Conservation (phyloP, 352 stramenopile species). For the Globisporangium apiculatum region DNA sequence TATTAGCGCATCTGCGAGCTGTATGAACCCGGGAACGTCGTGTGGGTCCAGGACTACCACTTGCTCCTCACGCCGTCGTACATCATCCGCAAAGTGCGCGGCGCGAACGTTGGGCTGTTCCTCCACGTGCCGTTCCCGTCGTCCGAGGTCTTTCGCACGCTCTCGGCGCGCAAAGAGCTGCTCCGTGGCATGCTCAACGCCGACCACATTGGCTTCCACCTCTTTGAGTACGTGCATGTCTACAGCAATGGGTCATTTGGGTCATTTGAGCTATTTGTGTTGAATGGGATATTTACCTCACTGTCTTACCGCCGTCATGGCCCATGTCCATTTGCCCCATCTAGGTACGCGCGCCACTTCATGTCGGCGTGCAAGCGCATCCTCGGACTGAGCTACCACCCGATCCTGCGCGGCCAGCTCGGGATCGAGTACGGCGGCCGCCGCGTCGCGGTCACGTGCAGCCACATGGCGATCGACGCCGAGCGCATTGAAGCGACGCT, state of each 20-base stretch:
- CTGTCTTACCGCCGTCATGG: neutral
- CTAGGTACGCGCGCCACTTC: conserved; percentile 80
- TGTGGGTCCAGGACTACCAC: conserved; percentile 99
- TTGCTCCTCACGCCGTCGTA: conserved; percentile 96
- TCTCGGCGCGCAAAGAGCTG: conserved; percentile 90
- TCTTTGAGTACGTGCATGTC: conserved; percentile 85
- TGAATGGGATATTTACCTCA: neutral
- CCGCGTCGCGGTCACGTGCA: conserved; percentile 92
- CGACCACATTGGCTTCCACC: conserved; percentile 91
- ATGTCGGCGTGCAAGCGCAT: conserved; percentile 89
- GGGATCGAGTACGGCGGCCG: conserved; percentile 94
- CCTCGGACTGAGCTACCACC: conserved; percentile 91
- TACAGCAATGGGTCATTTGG: neutral
- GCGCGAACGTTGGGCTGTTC: conserved; percentile 94
- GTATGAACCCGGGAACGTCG: conserved; percentile 76
- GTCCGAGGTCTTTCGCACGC: conserved; percentile 96
- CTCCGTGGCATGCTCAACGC: conserved; percentile 87
- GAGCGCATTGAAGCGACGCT: conserved; percentile 50
- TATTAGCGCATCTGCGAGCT: conserved; percentile 59
- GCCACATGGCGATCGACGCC: conserved; percentile 85
- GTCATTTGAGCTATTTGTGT: neutral
- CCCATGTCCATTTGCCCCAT: neutral
- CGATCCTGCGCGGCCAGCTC: conserved; percentile 87
- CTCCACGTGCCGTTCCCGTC: conserved; percentile 98
- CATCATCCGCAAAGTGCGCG: conserved; percentile 85